Conservation (phyloP, 352 stramenopile genomes). For the Pythium plurisporium region DNA sequence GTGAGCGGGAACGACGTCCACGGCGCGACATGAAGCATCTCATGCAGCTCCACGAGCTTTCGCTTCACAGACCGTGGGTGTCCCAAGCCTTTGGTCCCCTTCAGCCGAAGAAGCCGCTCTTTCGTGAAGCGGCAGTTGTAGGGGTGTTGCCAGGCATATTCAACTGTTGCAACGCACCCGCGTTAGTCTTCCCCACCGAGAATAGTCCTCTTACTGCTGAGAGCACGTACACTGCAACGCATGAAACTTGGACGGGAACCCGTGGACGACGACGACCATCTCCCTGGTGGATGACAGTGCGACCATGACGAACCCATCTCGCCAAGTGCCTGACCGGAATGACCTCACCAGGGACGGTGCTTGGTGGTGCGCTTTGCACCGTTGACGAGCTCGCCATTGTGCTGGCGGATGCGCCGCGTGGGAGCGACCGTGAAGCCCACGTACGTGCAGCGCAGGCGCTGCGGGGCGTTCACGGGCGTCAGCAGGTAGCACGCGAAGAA, state of each 20-base stretch:
- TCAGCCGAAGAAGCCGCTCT: slow-evolving; percentile 28
- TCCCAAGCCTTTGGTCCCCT: slow-evolving; percentile 36
- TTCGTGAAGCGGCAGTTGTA: slow-evolving; percentile 49
- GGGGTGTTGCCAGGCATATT: slow-evolving; percentile 79
- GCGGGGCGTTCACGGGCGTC: slow-evolving; percentile 43
- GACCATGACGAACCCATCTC: neutral
- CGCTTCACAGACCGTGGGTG: slow-evolving; percentile 54
- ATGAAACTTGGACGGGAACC: slow-evolving; percentile 71
- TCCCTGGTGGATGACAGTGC: slow-evolving; percentile 32
- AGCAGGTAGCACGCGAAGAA: slow-evolving; percentile 79
- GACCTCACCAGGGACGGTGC: slow-evolving; percentile 48
- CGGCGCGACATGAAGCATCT: slow-evolving; percentile 54
- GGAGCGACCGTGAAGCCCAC: slow-evolving; percentile 64
- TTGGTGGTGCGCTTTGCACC: slow-evolving; percentile 58
- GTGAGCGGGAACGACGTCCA: slow-evolving; percentile 44
- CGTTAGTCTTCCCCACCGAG: no score
- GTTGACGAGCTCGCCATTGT: slow-evolving; percentile 69
- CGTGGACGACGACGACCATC: slow-evolving; percentile 68
- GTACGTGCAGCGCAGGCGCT: slow-evolving; percentile 58
- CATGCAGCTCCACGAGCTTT: slow-evolving; percentile 65
- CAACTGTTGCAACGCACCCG: no score
- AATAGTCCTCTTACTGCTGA: no score
- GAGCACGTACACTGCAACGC: slow-evolving; percentile 65
- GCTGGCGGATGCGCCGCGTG: slow-evolving; percentile 55
- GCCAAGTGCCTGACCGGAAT: no score